A percentile compares a stretch with the other conserved stretches of the same genome.
These are phyloP conservation scores for Aspergillus novoparasiticus DNA, from an alignment of 2,329 filamentous ascomycete genomes.

Conservation along the genomic window DNA sequence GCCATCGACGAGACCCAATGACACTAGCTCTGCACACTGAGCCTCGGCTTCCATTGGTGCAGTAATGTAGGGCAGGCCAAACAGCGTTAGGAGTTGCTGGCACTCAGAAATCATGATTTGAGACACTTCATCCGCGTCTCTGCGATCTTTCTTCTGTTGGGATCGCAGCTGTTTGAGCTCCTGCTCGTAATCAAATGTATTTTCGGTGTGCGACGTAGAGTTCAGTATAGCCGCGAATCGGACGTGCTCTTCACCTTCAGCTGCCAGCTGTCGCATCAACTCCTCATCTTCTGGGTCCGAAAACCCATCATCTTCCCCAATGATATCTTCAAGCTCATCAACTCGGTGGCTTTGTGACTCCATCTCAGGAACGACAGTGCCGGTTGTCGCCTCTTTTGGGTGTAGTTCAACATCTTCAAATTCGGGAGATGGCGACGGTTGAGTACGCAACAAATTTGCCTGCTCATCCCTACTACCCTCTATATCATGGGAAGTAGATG, in stretches of 20 bases:
- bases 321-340: conserved; percentile 28
- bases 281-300: conserved; percentile 93
- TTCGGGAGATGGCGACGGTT: conserved; percentile 39
- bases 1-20: conserved; percentile 85
- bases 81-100: conserved; percentile 83
- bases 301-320: conserved; percentile 61
- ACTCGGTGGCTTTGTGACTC: conserved; percentile 19
- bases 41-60: conserved; percentile 99
- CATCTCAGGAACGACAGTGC: conserved; percentile 27
- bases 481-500: conserved; percentile 17
- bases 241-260: conserved; percentile 90
- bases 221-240: conserved; percentile 89
- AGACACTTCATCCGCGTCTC: conserved; percentile 95
- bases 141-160: conserved; percentile 95
- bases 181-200: conserved; percentile 77
- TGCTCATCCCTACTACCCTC: conserved; percentile 12
- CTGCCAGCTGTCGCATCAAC: conserved; percentile 79
- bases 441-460: conserved; percentile 10
- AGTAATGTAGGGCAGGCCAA: conserved; percentile 94
- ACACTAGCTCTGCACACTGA: conserved; percentile 90
- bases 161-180: conserved; percentile 83
- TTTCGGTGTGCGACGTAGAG: conserved; percentile 69
- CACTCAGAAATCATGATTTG: conserved; percentile 96
- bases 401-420: conserved; percentile 25
- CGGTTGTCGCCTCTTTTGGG: conserved; percentile 21